Evolutionary conservation across 2,329 filamentous ascomycete genomes (phyloP).

Genomic region (Metarhizium sp.): DNA sequence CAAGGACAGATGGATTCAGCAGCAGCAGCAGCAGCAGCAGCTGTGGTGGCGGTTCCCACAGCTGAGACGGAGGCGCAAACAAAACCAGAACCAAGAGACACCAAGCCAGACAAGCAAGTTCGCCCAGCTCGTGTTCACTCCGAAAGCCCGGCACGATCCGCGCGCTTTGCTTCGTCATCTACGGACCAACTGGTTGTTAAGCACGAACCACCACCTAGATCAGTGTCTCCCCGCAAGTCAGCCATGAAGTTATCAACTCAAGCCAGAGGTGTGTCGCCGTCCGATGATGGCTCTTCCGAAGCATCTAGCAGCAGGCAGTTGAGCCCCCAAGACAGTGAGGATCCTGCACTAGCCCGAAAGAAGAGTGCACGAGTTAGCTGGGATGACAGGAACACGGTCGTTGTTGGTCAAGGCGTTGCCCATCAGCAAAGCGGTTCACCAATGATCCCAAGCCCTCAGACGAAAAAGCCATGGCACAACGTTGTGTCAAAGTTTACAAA

Average conservation of each 20-base stretch:
- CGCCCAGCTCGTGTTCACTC: slow-evolving; percentile 32
- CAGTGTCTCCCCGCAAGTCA: slow-evolving; percentile 68
- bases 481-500: slow-evolving; percentile 38
- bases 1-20: slow-evolving; percentile 2
- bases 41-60: slow-evolving; percentile 12
- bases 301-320: slow-evolving; percentile 21
- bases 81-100: neutral
- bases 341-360: slow-evolving; percentile 37
- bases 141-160: slow-evolving; percentile 55
- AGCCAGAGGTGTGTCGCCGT: slow-evolving; percentile 41
- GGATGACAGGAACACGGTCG: slow-evolving; percentile 52
- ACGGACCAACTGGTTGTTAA: slow-evolving; percentile 45
- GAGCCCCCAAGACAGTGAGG: slow-evolving; percentile 23
- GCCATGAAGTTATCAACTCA: slow-evolving; percentile 58
- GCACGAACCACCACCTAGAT: slow-evolving; percentile 61
- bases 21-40: slow-evolving; percentile 19
- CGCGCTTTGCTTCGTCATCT: slow-evolving; percentile 52
- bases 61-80: neutral
- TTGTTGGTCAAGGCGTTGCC: slow-evolving; percentile 39
- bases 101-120: slow-evolving; percentile 8
- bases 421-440: slow-evolving; percentile 29
- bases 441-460: slow-evolving; percentile 24
- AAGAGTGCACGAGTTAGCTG: slow-evolving; percentile 71
- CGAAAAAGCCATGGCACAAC: slow-evolving; percentile 41
- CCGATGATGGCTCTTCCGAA: slow-evolving; percentile 36